Evolutionary conservation across 1,139 yeast genomes (phyloP).

Genomic region (Geotrichum carabidarum): DNA sequence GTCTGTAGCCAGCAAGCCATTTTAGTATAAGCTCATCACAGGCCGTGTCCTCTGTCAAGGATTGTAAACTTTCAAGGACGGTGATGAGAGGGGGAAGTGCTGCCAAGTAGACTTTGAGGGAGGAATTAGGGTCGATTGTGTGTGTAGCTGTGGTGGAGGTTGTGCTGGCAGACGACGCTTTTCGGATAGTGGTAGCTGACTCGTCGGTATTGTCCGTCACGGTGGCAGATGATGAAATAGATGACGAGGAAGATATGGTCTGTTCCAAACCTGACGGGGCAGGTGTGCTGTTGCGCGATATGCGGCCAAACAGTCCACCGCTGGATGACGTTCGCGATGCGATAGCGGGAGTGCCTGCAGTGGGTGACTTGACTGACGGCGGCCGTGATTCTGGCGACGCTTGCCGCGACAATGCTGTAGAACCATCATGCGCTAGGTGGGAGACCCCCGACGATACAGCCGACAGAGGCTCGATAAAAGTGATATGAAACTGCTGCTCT

Average conservation of each 20-base stretch:
- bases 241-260: conserved; percentile 5
- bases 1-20: conserved; percentile 25
- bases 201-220: not conserved
- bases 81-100: conserved; percentile 11
- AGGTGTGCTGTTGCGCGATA: conserved; percentile 8
- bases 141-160: not conserved
- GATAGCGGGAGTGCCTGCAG: not conserved
- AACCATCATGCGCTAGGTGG: conserved; percentile 1
- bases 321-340: conserved; percentile 2
- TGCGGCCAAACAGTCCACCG: conserved; percentile 1
- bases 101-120: conserved; percentile 9
- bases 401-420: not conserved
- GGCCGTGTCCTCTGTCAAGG: not conserved
- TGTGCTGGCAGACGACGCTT: not conserved
- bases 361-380: conserved; percentile 10
- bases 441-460: conserved; percentile 5
- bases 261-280: conserved; percentile 1
- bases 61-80: conserved; percentile 12
- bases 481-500: conserved; percentile 24
- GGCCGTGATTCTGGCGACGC: not conserved
- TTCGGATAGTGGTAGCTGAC: not conserved
- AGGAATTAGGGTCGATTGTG: not conserved
- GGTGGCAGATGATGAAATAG: conserved; percentile 1
- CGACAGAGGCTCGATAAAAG: conserved; percentile 22
- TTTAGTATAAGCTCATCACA: not conserved